phyloP scores from a whole-genome alignment of 2,329 filamentous ascomycete genomes.

The Fusarium sp. region DNA sequence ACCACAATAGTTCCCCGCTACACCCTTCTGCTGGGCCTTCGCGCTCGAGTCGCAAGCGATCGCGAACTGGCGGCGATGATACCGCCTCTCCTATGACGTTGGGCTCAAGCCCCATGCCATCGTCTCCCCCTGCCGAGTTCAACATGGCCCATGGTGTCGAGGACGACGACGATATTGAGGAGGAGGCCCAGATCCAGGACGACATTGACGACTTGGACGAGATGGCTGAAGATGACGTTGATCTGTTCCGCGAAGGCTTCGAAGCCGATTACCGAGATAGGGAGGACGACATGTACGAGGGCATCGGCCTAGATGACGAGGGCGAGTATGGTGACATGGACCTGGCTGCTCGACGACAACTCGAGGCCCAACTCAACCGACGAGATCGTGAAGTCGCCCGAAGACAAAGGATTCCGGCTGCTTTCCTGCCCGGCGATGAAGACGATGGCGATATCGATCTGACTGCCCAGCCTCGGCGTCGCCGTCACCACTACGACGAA shows the following conservation, averaged over 20 bases:
- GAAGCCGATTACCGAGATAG: constrained; percentile 77
- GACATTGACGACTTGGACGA: constrained; percentile 84
- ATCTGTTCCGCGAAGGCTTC: constrained; percentile 80
- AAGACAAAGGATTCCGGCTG: constrained; percentile 74
- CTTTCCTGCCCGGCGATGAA: constrained; percentile 84
- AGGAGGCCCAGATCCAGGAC: constrained; percentile 78
- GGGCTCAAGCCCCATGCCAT: constrained; percentile 74
- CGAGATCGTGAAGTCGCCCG: constrained; percentile 79
- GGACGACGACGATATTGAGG: constrained; percentile 78
- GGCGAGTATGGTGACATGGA: constrained; percentile 79
- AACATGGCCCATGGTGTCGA: constrained; percentile 75
- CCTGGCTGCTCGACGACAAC: constrained; percentile 72
- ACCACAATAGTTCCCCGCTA: constrained; percentile 77
- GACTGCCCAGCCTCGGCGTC: constrained; percentile 84
- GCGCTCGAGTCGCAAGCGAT: constrained; percentile 66
- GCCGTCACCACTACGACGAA: constrained; percentile 93
- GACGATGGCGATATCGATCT: constrained; percentile 88
- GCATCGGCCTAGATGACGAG: constrained; percentile 80
- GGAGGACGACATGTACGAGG: constrained; percentile 77
- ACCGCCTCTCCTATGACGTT: constrained; percentile 62
- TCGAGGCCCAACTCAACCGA: constrained; percentile 79
- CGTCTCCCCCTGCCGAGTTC: constrained; percentile 70
- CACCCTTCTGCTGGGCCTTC: constrained; percentile 75
- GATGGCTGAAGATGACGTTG: constrained; percentile 83
- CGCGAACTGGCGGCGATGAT: constrained; percentile 65